Conservation (phyloP, 768 basidiomycete species). For the Podaxis carcinomalis region DNA sequence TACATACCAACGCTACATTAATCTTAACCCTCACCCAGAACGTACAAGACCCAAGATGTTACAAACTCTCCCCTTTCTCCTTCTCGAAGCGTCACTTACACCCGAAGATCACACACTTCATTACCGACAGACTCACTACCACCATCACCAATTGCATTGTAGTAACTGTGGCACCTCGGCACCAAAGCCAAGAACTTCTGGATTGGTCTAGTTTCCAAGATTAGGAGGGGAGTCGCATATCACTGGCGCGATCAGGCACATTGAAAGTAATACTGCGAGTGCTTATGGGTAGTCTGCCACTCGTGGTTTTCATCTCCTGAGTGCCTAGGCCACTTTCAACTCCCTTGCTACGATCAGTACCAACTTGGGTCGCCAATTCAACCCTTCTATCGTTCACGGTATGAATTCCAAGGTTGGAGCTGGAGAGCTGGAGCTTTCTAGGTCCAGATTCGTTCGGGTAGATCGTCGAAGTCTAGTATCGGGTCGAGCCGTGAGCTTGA, state of each 20-base stretch:
- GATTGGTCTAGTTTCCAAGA: neutral
- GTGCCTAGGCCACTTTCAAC: neutral
- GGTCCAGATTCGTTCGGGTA: constrained; percentile 2
- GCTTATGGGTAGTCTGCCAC: neutral
- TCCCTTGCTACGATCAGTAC: neutral
- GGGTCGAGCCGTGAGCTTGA: neutral
- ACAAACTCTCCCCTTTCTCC: neutral
- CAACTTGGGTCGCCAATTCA: neutral
- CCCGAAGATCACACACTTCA: neutral
- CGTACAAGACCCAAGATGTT: neutral
- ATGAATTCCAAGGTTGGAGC: neutral
- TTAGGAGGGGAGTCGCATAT: neutral
- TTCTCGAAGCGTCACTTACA: neutral
- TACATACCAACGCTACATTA: neutral
- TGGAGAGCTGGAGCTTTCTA: too few species aligned
- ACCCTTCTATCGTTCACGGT: neutral
- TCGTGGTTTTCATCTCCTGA: neutral
- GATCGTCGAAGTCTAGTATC: neutral
- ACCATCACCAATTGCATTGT: neutral
- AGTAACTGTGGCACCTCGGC: neutral
- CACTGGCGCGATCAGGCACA: neutral
- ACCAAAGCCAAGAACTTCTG: neutral
- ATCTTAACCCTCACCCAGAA: neutral
- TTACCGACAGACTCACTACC: neutral
- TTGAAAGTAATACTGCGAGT: neutral